A percentile compares a stretch with the other conserved stretches of the same genome.
phyloP scores from a whole-genome alignment of 805 yeast species.

The Peterozyma toletana region DNA sequence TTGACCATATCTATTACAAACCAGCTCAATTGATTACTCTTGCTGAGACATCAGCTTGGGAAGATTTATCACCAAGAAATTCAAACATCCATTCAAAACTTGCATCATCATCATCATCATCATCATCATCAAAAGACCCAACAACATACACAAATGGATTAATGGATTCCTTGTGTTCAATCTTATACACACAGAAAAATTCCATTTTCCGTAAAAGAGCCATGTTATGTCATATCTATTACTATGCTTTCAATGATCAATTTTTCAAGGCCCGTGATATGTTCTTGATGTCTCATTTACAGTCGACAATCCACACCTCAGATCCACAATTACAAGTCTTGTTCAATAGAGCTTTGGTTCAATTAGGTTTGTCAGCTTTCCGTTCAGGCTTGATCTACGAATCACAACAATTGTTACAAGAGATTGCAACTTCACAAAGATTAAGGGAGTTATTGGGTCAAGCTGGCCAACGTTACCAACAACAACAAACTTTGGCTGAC shows the following conservation, averaged over 20 bases:
- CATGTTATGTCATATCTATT: slow-evolving; percentile 78
- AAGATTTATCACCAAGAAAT: slow-evolving; percentile 30
- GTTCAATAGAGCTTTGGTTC: slow-evolving; percentile 93
- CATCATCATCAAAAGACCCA: slow-evolving; percentile 14
- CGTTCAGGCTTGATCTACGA: slow-evolving; percentile 81
- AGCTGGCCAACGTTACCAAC: slow-evolving; percentile 66
- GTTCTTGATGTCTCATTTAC: slow-evolving; percentile 80
- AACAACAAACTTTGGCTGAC: slow-evolving; percentile 41
- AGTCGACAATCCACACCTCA: slow-evolving; percentile 73
- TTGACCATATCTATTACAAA: slow-evolving; percentile 92
- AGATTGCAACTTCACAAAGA: slow-evolving; percentile 78
- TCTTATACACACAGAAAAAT: slow-evolving; percentile 61
- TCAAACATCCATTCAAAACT: slow-evolving; percentile 27
- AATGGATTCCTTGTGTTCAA: slow-evolving; percentile 57
- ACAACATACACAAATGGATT: slow-evolving; percentile 41
- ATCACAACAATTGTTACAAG: slow-evolving; percentile 80
- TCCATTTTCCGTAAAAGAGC: slow-evolving; percentile 74
- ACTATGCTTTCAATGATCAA: slow-evolving; percentile 82
- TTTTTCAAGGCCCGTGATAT: slow-evolving; percentile 83
- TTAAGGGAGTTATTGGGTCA: slow-evolving; percentile 93
- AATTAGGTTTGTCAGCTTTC: slow-evolving; percentile 94
- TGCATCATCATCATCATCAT: slow-evolving; percentile 13
- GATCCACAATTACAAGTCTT: slow-evolving; percentile 85
- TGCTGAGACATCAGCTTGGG: slow-evolving; percentile 76
- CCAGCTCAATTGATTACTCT: slow-evolving; percentile 65